Conservation (phyloP, 176 grass and related monocot species). For the Hsuehochloa calcarea region DNA sequence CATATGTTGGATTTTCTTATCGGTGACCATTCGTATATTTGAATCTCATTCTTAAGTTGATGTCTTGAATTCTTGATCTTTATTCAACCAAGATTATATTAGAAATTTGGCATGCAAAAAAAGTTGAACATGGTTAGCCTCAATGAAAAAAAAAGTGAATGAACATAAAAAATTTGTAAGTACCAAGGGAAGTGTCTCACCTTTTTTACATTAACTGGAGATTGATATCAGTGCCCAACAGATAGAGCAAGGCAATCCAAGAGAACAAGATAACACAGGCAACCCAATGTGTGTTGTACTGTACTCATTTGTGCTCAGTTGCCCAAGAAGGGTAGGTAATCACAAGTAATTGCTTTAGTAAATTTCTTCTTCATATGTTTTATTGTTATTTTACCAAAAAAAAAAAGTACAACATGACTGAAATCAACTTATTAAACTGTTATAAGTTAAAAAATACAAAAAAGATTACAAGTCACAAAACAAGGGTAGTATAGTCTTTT, state of each 20-base stretch:
- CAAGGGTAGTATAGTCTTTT: too few relatives aligned
- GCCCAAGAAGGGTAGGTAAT: too few relatives aligned
- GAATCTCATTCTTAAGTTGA: not conserved
- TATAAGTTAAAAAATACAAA: too few relatives aligned
- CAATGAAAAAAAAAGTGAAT: too few relatives aligned
- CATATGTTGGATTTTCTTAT: not conserved
- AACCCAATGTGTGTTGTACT: not conserved
- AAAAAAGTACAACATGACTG: too few relatives aligned
- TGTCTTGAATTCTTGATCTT: not conserved
- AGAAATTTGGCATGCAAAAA: not conserved
- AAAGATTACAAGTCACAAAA: too few relatives aligned
- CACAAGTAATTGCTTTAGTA: too few relatives aligned
- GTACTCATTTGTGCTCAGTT: not conserved
- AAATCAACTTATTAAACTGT: too few relatives aligned
- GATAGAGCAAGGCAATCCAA: not conserved
- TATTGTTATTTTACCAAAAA: not conserved
- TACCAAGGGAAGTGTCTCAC: not conserved
- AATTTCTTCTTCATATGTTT: not conserved
- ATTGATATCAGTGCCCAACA: not conserved
- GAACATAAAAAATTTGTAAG: not conserved
- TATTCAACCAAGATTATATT: not conserved
- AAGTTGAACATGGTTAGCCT: not conserved
- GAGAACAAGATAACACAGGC: too few relatives aligned
- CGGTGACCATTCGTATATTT: not conserved
- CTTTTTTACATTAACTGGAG: not conserved